phyloP scores from a whole-genome alignment of 148 eudicot genomes.

The Vaccinium myrtillus region DNA sequence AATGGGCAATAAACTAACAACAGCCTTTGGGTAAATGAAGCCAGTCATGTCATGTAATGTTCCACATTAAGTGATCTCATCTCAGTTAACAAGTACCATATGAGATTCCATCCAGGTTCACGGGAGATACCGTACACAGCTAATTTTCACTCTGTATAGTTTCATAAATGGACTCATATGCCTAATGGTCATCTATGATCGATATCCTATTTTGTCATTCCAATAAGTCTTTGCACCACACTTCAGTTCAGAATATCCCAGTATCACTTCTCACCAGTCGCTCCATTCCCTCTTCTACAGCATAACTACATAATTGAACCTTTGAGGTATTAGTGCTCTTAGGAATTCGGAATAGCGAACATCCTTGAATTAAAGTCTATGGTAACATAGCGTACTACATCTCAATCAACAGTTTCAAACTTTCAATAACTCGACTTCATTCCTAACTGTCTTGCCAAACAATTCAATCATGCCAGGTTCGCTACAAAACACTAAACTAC shows the following conservation, averaged over 20 bases:
- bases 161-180: neutral
- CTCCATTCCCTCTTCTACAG: neutral
- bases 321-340: neutral
- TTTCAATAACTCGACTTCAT: neutral
- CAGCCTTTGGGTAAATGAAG: neutral
- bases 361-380: neutral
- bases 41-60: neutral
- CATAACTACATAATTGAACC: neutral
- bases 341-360: neutral
- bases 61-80: no score
- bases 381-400: neutral
- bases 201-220: neutral
- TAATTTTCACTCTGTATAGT: neutral
- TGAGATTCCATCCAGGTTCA: neutral
- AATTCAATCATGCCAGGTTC: neutral
- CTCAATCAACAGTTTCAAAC: neutral
- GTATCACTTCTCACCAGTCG: neutral
- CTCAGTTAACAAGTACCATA: neutral
- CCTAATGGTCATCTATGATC: neutral
- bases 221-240: neutral
- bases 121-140: neutral
- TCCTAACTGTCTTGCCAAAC: neutral
- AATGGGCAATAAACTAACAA: neutral
- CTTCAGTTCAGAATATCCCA: neutral
- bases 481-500: neutral